Percentiles rank a stretch among this genome's conserved stretches.
phyloP scores from a whole-genome alignment of 148 eudicot species.

The Diospyros kaki region DNA sequence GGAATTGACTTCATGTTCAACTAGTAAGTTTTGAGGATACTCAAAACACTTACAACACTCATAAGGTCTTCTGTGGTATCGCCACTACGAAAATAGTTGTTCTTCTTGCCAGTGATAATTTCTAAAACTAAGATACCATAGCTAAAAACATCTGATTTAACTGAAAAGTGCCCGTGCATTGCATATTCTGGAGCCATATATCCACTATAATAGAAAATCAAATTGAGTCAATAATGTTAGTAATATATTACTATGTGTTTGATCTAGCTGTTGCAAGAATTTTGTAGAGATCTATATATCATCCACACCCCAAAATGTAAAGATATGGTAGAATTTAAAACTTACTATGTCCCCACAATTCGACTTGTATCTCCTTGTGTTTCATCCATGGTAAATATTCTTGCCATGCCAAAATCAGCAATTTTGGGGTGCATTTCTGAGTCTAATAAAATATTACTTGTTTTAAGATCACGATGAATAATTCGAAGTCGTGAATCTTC shows the following conservation, averaged over 20 bases:
- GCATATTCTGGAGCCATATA: slow-evolving; percentile 25
- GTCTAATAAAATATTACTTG: slow-evolving; percentile 15
- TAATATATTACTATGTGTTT: background rate
- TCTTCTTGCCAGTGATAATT: slow-evolving; percentile 20
- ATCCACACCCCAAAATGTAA: background rate
- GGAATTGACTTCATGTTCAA: background rate
- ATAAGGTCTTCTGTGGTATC: slow-evolving; percentile 14
- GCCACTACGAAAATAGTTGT: slow-evolving; percentile 10
- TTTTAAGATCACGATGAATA: slow-evolving; percentile 17
- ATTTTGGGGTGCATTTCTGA: slow-evolving; percentile 14
- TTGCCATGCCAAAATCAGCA: slow-evolving; percentile 25
- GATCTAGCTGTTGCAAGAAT: background rate
- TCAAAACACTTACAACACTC: slow-evolving; percentile 19
- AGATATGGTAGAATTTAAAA: background rate
- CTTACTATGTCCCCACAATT: slow-evolving; percentile 30
- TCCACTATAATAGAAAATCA: slow-evolving; percentile 2
- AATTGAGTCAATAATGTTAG: background rate
- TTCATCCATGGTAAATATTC: slow-evolving; percentile 19
- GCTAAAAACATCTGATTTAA: slow-evolving; percentile 21
- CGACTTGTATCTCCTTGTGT: slow-evolving; percentile 23
- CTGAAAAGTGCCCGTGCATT: slow-evolving; percentile 15
- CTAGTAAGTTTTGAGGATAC: no score
- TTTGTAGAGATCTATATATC: background rate
- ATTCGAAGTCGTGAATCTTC: slow-evolving; percentile 16
- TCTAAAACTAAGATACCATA: slow-evolving; percentile 25